phyloP scores from a whole-genome alignment of 192 early-diverging fungal genomes.

The Polychytrium aggregatum region DNA sequence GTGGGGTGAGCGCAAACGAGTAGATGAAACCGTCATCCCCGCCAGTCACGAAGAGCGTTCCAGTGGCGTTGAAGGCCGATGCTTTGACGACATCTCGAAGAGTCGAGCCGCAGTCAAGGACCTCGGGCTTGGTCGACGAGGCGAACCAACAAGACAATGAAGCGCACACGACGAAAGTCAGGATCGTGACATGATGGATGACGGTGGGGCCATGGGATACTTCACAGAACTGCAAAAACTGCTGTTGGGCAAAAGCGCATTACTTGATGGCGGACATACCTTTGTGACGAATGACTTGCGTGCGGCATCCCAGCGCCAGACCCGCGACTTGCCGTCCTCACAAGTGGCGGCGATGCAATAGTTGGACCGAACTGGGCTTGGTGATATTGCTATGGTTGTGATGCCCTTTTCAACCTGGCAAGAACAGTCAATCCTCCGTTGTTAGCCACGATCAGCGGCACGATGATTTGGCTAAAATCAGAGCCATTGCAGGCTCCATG shows the following conservation, averaged over 20 bases:
- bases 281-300: background rate
- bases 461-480: too few relatives aligned
- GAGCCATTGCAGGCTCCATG: too few relatives aligned
- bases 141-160: constrained; percentile 23
- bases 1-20: constrained; percentile 59
- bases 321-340: constrained; percentile 57
- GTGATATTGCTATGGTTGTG: constrained; percentile 62
- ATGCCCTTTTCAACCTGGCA: constrained; percentile 49
- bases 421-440: too few relatives aligned
- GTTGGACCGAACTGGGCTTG: constrained; percentile 54
- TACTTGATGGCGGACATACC: too few relatives aligned
- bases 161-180: too few relatives aligned
- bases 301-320: constrained; percentile 61
- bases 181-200: too few relatives aligned
- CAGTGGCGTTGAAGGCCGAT: constrained; percentile 65
- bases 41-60: constrained; percentile 67
- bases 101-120: constrained; percentile 20
- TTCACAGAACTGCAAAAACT: too few relatives aligned
- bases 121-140: constrained; percentile 38
- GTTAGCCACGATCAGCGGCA: too few relatives aligned
- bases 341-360: constrained; percentile 59
- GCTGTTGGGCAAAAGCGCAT: too few relatives aligned
- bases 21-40: constrained; percentile 66
- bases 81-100: constrained; percentile 39
- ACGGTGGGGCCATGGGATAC: too few relatives aligned